A percentile compares a stretch with the other conserved stretches of the same genome.
These are phyloP conservation scores for Aspergillus heteromorphus DNA, from an alignment of 495 filamentous ascomycete genomes.

Conservation along the genomic window DNA sequence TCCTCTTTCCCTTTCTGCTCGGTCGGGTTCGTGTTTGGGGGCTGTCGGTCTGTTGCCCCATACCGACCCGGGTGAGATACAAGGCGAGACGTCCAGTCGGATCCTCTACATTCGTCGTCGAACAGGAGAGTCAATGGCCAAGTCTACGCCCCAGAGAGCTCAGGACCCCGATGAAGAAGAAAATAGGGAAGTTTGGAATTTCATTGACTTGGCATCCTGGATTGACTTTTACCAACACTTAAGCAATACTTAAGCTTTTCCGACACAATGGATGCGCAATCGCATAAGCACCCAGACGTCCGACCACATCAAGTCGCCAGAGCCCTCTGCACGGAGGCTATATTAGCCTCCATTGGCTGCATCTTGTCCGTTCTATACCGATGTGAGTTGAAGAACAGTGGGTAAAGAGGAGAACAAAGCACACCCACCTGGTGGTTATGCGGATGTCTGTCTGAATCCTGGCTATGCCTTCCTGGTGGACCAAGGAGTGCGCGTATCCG, in stretches of 20 bases:
- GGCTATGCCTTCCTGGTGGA: conserved; percentile 67
- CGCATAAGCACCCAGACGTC: neutral
- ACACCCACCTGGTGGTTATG: conserved; percentile 63
- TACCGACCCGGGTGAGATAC: no score
- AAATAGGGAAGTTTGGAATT: neutral
- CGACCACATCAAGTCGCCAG: neutral
- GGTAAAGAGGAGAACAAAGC: neutral
- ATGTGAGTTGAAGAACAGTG: neutral
- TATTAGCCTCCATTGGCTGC: conserved; percentile 14
- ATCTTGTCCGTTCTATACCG: conserved; percentile 23
- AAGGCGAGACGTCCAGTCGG: no score
- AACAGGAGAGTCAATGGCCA: neutral
- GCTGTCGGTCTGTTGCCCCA: no score
- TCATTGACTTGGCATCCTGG: neutral
- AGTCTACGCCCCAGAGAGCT: neutral
- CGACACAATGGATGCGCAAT: neutral
- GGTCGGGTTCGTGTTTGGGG: neutral
- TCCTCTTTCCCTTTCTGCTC: neutral
- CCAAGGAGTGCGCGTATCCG: conserved; percentile 72
- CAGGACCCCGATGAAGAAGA: neutral
- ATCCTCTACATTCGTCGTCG: no score
- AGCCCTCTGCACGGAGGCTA: conserved; percentile 20
- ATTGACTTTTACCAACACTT: neutral
- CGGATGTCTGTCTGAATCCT: conserved; percentile 79
- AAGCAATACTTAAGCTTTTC: neutral